Percentiles rank a stretch among this genome's conserved stretches.
phyloP scores from a whole-genome alignment of 2,329 filamentous ascomycete genomes.

The Talaromyces amestolkiae region DNA sequence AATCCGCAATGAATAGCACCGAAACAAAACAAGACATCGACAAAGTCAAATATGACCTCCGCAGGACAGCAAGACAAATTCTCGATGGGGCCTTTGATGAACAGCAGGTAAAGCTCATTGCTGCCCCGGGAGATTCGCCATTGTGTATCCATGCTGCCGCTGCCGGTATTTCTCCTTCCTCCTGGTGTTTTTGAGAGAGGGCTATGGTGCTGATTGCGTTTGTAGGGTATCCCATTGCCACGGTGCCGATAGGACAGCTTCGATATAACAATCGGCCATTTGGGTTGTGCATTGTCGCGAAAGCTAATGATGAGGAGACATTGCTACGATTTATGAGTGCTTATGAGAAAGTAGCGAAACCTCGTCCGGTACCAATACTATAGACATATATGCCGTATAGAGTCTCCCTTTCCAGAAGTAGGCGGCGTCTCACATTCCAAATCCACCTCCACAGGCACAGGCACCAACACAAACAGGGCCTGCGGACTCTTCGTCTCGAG shows the following conservation, averaged over 20 bases:
- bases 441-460: constrained; percentile 20
- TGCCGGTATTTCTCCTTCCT: not conserved
- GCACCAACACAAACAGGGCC: constrained; percentile 33
- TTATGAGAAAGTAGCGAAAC: not conserved
- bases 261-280: constrained; percentile 28
- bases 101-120: not conserved
- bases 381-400: not conserved
- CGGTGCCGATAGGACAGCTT: constrained; percentile 27
- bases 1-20: not conserved
- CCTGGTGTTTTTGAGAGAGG: not conserved
- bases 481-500: constrained; percentile 36
- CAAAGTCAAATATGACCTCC: not conserved
- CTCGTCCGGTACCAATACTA: not conserved
- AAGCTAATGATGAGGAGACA: not conserved
- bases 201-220: not conserved
- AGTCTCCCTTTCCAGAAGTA: no score
- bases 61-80: not conserved
- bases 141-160: not conserved
- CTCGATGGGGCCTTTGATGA: not conserved
- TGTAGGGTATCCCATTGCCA: constrained; percentile 28
- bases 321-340: not conserved
- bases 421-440: not conserved
- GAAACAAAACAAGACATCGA: not conserved
- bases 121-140: not conserved
- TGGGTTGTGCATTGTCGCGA: constrained; percentile 28